Percentiles rank a stretch among this genome's conserved stretches.
Evolutionary conservation across 2,329 filamentous ascomycete species (phyloP).

Genomic region (Botrytis elliptica): DNA sequence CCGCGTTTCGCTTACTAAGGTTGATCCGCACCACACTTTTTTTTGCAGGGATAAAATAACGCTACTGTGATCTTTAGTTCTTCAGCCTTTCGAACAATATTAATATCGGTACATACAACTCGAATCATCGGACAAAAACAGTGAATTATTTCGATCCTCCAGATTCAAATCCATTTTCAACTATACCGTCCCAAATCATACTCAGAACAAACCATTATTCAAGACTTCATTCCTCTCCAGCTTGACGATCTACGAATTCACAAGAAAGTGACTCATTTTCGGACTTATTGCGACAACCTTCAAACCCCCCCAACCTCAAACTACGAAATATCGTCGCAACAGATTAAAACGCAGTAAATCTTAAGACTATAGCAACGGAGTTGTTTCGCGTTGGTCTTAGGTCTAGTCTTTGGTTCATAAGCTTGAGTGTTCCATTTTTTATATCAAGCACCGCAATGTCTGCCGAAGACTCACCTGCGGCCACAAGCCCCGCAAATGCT

Average conservation of each 20-base stretch:
- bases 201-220: neutral
- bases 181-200: neutral
- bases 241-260: neutral
- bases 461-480: conserved; percentile 28
- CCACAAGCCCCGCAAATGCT: conserved; percentile 21
- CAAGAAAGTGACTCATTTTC: conserved; percentile 21
- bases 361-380: neutral
- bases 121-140: neutral
- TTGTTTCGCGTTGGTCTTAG: conserved; percentile 6
- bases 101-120: neutral
- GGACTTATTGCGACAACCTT: conserved; percentile 1
- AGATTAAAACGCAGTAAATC: neutral
- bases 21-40: neutral
- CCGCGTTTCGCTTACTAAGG: conserved; percentile 6
- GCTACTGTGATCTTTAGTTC: conserved; percentile 16
- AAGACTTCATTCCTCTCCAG: neutral
- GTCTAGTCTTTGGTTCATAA: conserved; percentile 9
- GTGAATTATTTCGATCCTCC: neutral
- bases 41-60: conserved; percentile 17
- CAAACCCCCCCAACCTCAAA: conserved; percentile 4
- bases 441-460: conserved; percentile 20
- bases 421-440: neutral
- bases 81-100: conserved; percentile 18
- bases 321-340: neutral
- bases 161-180: neutral